Conservation (phyloP, 306 rosid species). For the Geum urbanum region DNA sequence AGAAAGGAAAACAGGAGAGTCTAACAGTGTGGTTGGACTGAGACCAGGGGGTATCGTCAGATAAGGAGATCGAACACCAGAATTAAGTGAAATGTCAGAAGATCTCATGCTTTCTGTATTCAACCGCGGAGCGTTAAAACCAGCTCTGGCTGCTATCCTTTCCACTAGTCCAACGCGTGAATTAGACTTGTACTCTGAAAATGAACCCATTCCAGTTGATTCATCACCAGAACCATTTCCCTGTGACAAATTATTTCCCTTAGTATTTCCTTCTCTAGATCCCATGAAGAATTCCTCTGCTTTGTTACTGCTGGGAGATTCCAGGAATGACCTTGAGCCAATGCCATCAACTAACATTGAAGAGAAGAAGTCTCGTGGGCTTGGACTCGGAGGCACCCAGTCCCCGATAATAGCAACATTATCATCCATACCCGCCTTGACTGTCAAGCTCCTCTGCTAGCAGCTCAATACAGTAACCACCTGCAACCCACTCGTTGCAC, state of each 20-base stretch:
- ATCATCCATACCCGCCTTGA: conserved; percentile 82
- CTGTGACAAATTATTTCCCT: conserved; percentile 23
- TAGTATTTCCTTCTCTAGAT: conserved; percentile 29
- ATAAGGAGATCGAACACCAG: conserved; percentile 68
- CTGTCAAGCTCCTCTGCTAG: not conserved
- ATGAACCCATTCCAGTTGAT: conserved; percentile 28
- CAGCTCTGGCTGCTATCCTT: conserved; percentile 89
- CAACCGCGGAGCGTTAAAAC: conserved; percentile 94
- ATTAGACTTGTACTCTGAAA: conserved; percentile 38
- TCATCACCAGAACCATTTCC: conserved; percentile 37
- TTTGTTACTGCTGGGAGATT: conserved; percentile 38
- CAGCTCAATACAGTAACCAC: conserved; percentile 29
- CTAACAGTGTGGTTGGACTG: conserved; percentile 90
- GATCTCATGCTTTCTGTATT: conserved; percentile 82
- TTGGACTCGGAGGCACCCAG: conserved; percentile 76
- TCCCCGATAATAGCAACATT: conserved; percentile 58
- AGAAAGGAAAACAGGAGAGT: conserved; percentile 87
- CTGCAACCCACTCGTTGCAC: conserved; percentile 17
- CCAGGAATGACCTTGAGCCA: conserved; percentile 41
- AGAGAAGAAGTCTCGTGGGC: conserved; percentile 65
- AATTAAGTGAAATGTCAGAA: conserved; percentile 51
- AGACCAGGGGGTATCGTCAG: conserved; percentile 88
- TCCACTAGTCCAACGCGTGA: conserved; percentile 71
- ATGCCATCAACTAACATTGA: conserved; percentile 57
- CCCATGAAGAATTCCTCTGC: conserved; percentile 45